Evolutionary conservation across 306 rosid genomes (phyloP), one percentile per base, ranked within the genome.

Genomic region (Begonia masoniana): DNA sequence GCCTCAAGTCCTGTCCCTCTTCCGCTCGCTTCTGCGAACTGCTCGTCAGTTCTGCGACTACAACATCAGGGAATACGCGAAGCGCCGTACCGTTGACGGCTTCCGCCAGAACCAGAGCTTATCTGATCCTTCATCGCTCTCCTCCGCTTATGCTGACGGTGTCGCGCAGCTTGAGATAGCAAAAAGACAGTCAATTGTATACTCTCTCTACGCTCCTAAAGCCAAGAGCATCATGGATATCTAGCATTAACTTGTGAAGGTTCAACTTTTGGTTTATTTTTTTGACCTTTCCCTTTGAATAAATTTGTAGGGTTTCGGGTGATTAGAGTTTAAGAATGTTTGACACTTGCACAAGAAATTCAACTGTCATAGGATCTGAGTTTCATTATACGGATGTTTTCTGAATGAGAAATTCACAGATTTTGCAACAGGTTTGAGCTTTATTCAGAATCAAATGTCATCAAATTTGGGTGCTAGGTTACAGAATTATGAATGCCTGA

Each of bases 41-140:
- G 78, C 88, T 2, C 81, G 83, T 11, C 60, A 58, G 26, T 81
- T 88, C 58, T 60, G 72, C 23, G 92, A 88, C 62, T 88, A 84
- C 82, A 87, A 87, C 79, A 67, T 84, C 36, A 69, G 76, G 46
- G 95, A 88, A 61, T 84, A 88, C 85, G 52, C 80, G 10, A 81
- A 73, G 76, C 82, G 73, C 67, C 83, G 88, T 9, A 67, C 88
- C 61, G 7, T 77, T 41, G 94, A 84, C 13, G 80, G 80, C 52
- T 84, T 84, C 59, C 94, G 77, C 52, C 52, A 60, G 10, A 81
- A 71, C 55, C 73, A 54, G 13, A 17, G n/a, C 52, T 82, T 88
- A n/a, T 65, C 88, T 0, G 84, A 79, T 24, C 50, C 77, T 4
- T 21, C 67, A 43, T 56, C 71, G 9, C 43, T 75, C 26, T 54